Percentiles rank a stretch among this genome's conserved stretches.
Evolutionary conservation across 208 protist species (phyloP).

Genomic region (Trypanosoma boissoni): DNA sequence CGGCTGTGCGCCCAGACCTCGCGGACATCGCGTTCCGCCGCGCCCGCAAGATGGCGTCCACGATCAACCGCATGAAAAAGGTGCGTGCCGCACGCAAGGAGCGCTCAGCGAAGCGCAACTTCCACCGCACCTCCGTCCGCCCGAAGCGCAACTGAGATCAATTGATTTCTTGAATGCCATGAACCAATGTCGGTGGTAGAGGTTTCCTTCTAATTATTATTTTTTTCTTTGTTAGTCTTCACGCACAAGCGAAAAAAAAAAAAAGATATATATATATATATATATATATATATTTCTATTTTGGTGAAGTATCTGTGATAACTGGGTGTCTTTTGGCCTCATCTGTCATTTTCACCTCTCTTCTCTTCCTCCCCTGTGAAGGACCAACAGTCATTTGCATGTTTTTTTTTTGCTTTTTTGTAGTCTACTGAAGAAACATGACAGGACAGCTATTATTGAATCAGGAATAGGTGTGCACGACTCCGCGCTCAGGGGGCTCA

Average conservation of each 20-base stretch:
- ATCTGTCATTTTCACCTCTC: too few relatives aligned
- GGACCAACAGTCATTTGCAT: neutral
- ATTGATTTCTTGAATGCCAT: neutral
- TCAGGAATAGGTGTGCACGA: neutral
- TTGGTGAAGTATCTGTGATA: too few relatives aligned
- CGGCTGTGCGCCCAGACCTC: constrained; percentile 77
- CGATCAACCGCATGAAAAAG: constrained; percentile 57
- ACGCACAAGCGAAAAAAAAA: too few relatives aligned
- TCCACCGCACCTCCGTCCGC: constrained; percentile 73
- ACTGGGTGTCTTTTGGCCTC: too few relatives aligned
- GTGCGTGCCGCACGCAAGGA: constrained; percentile 74
- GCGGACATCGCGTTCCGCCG: constrained; percentile 76
- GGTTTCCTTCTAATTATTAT: neutral
- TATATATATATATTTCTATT: too few relatives aligned
- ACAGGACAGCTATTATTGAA: neutral
- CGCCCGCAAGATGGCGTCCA: constrained; percentile 65
- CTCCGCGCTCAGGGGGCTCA: neutral
- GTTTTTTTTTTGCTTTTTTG: constrained; percentile 5
- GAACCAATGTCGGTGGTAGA: too few relatives aligned
- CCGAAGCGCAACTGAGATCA: constrained; percentile 51
- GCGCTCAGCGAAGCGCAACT: constrained; percentile 66
- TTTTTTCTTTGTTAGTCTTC: too few relatives aligned
- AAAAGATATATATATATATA: too few relatives aligned
- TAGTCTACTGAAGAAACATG: constrained; percentile 1
- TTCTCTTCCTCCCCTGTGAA: too few relatives aligned